Percentiles rank a stretch among this genome's conserved stretches.
phyloP scores from a whole-genome alignment of 73 alveolate species.

The Tetrahymena thermophila region DNA sequence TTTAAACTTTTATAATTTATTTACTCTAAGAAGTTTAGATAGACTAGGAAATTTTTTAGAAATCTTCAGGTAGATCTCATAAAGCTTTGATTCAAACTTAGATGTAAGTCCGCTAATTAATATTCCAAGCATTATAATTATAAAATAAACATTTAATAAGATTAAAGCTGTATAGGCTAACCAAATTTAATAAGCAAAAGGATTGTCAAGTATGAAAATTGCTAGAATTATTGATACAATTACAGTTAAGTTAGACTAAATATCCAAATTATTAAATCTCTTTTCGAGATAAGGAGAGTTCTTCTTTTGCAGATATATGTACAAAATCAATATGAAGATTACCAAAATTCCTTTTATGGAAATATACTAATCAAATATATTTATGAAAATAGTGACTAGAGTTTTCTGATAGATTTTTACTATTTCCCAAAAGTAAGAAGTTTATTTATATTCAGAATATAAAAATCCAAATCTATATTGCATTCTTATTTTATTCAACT shows the following conservation, averaged over 20 bases:
- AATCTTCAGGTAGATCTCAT: background rate
- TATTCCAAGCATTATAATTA: background rate
- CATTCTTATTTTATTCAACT: background rate
- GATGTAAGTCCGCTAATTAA: background rate
- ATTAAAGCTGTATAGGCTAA: background rate
- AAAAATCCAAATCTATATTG: slow-evolving; percentile 17
- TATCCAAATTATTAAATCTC: slow-evolving; percentile 17
- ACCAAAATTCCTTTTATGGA: slow-evolving; percentile 16
- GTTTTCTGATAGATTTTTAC: slow-evolving; percentile 27
- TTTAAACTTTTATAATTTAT: background rate
- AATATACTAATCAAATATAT: background rate
- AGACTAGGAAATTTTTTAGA: background rate
- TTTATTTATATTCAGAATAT: slow-evolving; percentile 8
- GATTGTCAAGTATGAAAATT: background rate
- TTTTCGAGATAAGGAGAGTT: slow-evolving; percentile 21
- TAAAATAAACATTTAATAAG: background rate
- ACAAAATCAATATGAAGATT: slow-evolving; percentile 1
- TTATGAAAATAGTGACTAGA: slow-evolving; percentile 13
- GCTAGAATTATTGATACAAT: slow-evolving; percentile 10
- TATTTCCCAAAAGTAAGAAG: slow-evolving; percentile 31
- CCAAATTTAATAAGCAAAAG: background rate
- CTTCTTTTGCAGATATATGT: background rate
- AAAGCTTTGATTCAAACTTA: background rate
- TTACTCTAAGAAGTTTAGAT: background rate
- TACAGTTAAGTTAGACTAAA: slow-evolving; percentile 15